These are phyloP conservation scores for Boletus rex-veris DNA, from an alignment of 768 basidiomycete genomes.

Conservation along the genomic window DNA sequence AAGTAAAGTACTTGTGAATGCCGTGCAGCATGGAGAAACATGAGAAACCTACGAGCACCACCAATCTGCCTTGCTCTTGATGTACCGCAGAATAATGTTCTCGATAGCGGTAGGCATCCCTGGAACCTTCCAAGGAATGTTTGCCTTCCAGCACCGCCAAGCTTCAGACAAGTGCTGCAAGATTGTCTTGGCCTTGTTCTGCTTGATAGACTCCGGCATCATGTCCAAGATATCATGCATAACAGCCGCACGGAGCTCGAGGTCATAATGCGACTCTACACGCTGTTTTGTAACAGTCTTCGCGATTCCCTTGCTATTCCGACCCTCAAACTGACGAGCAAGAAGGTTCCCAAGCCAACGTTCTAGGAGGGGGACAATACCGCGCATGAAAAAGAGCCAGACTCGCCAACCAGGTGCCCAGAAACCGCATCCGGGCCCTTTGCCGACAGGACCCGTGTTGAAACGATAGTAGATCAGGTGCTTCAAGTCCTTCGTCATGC, in stretches of 20 bases:
- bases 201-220: conserved; percentile 99
- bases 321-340: conserved; percentile 96
- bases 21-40: neutral
- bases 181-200: conserved; percentile 99
- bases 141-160: conserved; percentile 97
- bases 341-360: conserved; percentile 97
- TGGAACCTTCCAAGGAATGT: conserved; percentile 99
- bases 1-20: neutral
- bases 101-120: conserved; percentile 99
- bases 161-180: conserved; percentile 97
- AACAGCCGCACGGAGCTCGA: conserved; percentile 95
- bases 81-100: conserved; percentile 97
- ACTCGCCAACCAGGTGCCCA: conserved; percentile 99
- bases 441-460: conserved; percentile 99
- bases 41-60: conserved; percentile 74
- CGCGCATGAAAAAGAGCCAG: conserved; percentile 99
- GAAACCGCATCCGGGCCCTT: conserved; percentile 98
- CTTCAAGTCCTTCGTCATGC: conserved; percentile 99
- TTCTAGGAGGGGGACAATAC: conserved; percentile 95
- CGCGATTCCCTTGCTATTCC: conserved; percentile 94
- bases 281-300: conserved; percentile 99
- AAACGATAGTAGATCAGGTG: conserved; percentile 98
- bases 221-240: conserved; percentile 99
- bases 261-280: conserved; percentile 97
- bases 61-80: conserved; percentile 99